phyloP scores from a whole-genome alignment of 257 asterid species.

The Verbena officinalis region DNA sequence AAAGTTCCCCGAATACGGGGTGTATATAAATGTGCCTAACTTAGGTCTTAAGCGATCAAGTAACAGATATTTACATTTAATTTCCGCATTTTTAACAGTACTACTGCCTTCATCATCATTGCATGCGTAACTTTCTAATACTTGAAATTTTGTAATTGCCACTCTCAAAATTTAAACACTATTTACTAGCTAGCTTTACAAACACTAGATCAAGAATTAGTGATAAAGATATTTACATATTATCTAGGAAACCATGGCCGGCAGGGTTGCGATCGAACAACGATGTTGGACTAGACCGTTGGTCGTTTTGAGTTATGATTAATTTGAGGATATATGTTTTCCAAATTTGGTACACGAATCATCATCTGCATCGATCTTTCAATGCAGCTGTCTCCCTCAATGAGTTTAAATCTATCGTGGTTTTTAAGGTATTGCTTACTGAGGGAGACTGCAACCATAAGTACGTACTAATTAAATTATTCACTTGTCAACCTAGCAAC shows the following conservation, averaged over 20 bases:
- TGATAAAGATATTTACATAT: neutral
- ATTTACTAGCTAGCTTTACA: too few relatives aligned
- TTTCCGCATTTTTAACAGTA: neutral
- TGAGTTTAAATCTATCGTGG: slow-evolving; percentile 33
- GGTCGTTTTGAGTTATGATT: slow-evolving; percentile 21
- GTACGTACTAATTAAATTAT: slow-evolving; percentile 8
- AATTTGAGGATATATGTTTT: neutral
- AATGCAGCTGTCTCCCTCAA: slow-evolving; percentile 17
- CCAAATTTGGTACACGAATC: slow-evolving; percentile 9
- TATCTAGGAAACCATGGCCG: slow-evolving; percentile 11
- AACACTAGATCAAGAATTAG: too few relatives aligned
- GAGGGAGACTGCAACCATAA: slow-evolving; percentile 35
- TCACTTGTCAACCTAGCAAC: slow-evolving; percentile 4
- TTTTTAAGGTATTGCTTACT: slow-evolving; percentile 34
- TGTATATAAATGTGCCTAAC: slow-evolving; percentile 27
- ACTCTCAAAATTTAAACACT: too few relatives aligned
- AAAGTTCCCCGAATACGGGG: slow-evolving; percentile 31
- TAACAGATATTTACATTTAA: neutral
- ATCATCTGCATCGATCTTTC: too few relatives aligned
- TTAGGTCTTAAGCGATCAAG: slow-evolving; percentile 30
- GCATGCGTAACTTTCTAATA: neutral
- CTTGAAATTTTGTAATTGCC: neutral
- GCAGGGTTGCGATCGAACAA: too few relatives aligned
- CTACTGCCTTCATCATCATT: neutral
- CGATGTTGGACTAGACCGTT: too few relatives aligned